Percentiles rank a stretch among this genome's conserved stretches.
These are phyloP conservation scores for Fusarium bulbicola DNA, from an alignment of 2,329 filamentous ascomycete species.

Conservation along the genomic window DNA sequence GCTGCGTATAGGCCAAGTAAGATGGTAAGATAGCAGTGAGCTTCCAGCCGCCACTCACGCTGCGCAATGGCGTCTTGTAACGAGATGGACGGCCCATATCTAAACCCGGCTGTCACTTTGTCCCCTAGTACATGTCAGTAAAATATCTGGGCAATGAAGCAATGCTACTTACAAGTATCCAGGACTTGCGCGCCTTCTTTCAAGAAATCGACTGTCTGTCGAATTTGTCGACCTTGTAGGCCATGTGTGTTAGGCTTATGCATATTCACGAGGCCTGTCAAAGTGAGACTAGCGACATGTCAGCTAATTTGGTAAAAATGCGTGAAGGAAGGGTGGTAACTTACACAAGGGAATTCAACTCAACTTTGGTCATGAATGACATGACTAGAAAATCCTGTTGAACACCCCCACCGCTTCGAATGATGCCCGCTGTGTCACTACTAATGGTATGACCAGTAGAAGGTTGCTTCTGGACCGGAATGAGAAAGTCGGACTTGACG, in stretches of 20 bases:
- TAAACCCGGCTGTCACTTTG: slow-evolving; percentile 46
- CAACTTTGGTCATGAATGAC: slow-evolving; percentile 68
- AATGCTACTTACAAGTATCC: slow-evolving; percentile 54
- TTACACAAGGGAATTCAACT: slow-evolving; percentile 65
- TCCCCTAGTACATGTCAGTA: slow-evolving; percentile 46
- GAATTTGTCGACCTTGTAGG: slow-evolving; percentile 1
- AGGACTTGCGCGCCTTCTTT: slow-evolving; percentile 56
- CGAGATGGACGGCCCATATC: slow-evolving; percentile 57
- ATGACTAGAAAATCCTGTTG: slow-evolving; percentile 65
- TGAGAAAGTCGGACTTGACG: slow-evolving; percentile 58
- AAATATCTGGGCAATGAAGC: not conserved
- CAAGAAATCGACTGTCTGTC: slow-evolving; percentile 52
- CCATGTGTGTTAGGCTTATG: slow-evolving; percentile 49
- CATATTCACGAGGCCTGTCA: slow-evolving; percentile 61
- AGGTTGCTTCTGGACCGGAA: slow-evolving; percentile 64
- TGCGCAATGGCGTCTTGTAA: slow-evolving; percentile 67
- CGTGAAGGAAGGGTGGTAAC: slow-evolving; percentile 36
- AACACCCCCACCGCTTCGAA: slow-evolving; percentile 58
- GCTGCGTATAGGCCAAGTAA: slow-evolving; percentile 76
- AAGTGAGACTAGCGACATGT: slow-evolving; percentile 57
- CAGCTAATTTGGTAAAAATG: slow-evolving; percentile 3
- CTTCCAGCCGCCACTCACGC: slow-evolving; percentile 70
- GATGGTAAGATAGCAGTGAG: slow-evolving; percentile 76
- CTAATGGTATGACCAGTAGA: slow-evolving; percentile 62
- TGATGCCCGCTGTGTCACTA: slow-evolving; percentile 63